Evolutionary conservation across 2,329 filamentous ascomycete species (phyloP).

Genomic region (Alternaria ethzedia): DNA sequence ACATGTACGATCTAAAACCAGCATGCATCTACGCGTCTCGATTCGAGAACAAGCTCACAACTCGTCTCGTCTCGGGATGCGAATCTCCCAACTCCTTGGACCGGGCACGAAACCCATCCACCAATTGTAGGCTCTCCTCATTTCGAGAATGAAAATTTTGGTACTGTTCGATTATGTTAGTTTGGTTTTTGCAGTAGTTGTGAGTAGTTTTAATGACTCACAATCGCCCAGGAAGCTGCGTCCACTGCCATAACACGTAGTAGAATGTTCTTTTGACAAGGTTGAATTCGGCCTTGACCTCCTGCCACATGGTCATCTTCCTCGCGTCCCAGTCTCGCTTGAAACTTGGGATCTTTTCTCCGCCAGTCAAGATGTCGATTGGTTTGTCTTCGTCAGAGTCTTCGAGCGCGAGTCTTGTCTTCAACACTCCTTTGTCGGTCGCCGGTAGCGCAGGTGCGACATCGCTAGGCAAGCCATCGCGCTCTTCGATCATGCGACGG

Average conservation of each 20-base stretch:
- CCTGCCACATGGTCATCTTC: constrained; percentile 60
- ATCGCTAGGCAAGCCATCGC: constrained; percentile 37
- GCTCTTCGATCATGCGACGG: constrained; percentile 58
- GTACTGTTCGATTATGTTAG: constrained; percentile 46
- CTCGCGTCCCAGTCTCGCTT: constrained; percentile 48
- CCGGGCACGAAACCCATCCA: constrained; percentile 68
- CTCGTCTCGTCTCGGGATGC: constrained; percentile 39
- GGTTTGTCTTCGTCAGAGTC: constrained; percentile 22
- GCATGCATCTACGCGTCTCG: neutral
- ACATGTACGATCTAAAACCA: neutral
- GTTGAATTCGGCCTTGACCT: constrained; percentile 68
- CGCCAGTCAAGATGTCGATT: constrained; percentile 20
- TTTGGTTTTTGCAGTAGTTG: neutral
- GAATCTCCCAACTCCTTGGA: constrained; percentile 63
- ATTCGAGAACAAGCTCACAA: constrained; percentile 18
- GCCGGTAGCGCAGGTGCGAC: constrained; percentile 24
- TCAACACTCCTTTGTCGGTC: constrained; percentile 36
- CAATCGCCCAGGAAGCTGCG: constrained; percentile 70
- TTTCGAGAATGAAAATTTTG: constrained; percentile 61
- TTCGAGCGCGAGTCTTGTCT: constrained; percentile 38
- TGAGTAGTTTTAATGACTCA: constrained; percentile 56
- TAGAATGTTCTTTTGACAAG: constrained; percentile 68
- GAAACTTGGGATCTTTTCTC: constrained; percentile 53
- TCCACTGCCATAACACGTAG: constrained; percentile 74
- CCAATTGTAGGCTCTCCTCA: constrained; percentile 63